A percentile compares a stretch with the other conserved stretches of the same genome.
phyloP scores from a whole-genome alignment of 2,329 filamentous ascomycete species.

The Drechslerella stenobrocha region DNA sequence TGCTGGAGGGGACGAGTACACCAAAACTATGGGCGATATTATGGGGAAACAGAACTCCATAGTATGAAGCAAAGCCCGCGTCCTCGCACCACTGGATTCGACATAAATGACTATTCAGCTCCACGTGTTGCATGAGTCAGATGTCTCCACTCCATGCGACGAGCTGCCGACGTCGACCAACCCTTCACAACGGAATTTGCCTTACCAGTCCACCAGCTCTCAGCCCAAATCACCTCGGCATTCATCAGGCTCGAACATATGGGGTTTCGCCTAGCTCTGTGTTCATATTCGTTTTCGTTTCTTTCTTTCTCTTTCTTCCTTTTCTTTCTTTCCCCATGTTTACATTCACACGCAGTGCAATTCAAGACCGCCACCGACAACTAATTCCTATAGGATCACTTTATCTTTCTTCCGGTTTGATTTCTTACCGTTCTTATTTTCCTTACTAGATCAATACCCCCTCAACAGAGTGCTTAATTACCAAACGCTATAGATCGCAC shows the following conservation, averaged over 20 bases:
- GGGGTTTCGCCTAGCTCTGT: too few relatives aligned
- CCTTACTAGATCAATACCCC: slow-evolving; percentile 42
- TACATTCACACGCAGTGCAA: neutral
- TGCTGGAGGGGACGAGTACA: neutral
- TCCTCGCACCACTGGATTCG: too few relatives aligned
- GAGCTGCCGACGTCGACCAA: too few relatives aligned
- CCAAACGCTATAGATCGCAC: slow-evolving; percentile 38
- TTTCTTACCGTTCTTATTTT: slow-evolving; percentile 4
- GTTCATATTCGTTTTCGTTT: neutral
- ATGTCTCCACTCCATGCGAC: too few relatives aligned
- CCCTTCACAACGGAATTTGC: too few relatives aligned
- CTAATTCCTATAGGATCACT: slow-evolving; percentile 6
- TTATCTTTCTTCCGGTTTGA: neutral
- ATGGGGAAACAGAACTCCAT: neutral
- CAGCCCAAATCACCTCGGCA: too few relatives aligned
- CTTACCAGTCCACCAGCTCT: too few relatives aligned
- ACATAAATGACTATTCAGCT: too few relatives aligned
- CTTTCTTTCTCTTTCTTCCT: neutral
- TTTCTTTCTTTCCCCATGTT: slow-evolving; percentile 6
- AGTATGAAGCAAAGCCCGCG: neutral
- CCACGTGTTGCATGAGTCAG: neutral
- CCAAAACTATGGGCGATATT: neutral
- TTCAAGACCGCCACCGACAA: neutral
- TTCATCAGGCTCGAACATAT: too few relatives aligned
- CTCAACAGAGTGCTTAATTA: slow-evolving; percentile 24